Conservation (phyloP, 164 flowering plant genomes). For the Santalum album region DNA sequence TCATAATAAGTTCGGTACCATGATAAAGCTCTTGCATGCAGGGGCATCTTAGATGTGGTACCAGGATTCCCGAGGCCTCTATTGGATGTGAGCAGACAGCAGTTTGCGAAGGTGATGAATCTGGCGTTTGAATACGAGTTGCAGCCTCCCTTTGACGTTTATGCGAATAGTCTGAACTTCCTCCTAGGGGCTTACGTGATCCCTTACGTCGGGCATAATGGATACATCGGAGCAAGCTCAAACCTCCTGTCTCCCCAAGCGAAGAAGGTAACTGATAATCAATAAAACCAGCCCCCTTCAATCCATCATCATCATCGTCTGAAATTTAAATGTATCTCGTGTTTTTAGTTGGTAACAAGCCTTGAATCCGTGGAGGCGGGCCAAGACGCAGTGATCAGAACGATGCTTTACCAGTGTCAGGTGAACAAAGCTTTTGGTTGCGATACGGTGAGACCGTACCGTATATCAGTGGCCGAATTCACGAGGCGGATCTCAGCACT, state of each 20-base stretch:
- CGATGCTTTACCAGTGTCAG: neutral
- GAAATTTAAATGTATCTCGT: no score
- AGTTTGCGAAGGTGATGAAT: neutral
- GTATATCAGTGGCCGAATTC: neutral
- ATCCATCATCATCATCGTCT: no score
- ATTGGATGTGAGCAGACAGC: neutral
- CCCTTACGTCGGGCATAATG: neutral
- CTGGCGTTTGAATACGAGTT: neutral
- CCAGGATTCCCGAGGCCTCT: neutral
- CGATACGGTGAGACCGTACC: neutral
- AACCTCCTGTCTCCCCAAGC: neutral
- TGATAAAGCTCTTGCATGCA: no score
- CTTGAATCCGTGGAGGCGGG: neutral
- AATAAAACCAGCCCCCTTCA: no score
- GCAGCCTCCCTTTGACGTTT: neutral
- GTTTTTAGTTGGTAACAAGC: neutral
- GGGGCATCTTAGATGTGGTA: neutral
- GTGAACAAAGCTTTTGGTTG: no score
- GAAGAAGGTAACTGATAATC: neutral
- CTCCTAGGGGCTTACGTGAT: neutral
- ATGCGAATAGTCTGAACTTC: neutral
- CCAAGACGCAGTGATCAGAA: neutral
- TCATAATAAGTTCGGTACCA: no score
- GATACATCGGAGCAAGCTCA: neutral
- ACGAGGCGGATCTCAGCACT: neutral